Evolutionary conservation across 2,329 filamentous ascomycete species (phyloP).

Genomic region (Penicillium nordicum): DNA sequence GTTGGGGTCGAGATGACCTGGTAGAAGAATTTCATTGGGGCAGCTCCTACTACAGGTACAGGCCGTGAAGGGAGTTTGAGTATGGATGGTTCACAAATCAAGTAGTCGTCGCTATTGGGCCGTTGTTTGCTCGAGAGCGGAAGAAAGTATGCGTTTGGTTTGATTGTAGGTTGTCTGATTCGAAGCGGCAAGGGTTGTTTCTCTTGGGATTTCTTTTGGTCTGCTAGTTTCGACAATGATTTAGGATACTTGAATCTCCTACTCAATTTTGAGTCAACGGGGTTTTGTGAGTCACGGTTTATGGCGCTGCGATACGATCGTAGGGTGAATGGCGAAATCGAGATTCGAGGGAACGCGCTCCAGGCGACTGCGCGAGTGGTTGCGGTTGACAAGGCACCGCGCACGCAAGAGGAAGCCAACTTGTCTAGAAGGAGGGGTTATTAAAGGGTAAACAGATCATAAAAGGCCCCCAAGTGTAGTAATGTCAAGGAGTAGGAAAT

Average conservation of each 20-base stretch:
- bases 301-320: constrained; percentile 8
- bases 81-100: constrained; percentile 24
- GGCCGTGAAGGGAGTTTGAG: constrained; percentile 7
- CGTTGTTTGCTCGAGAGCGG: background rate
- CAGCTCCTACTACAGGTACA: background rate
- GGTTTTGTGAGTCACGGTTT: background rate
- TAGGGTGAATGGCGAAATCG: constrained; percentile 8
- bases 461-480: background rate
- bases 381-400: constrained; percentile 30
- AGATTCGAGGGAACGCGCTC: constrained; percentile 13
- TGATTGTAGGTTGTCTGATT: constrained; percentile 7
- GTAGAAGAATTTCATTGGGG: constrained; percentile 67
- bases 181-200: background rate
- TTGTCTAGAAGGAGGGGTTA: constrained; percentile 21
- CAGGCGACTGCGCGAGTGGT: constrained; percentile 24
- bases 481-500: background rate
- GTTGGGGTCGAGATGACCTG: constrained; percentile 80
- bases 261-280: background rate
- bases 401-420: constrained; percentile 36
- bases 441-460: background rate
- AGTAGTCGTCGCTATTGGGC: constrained; percentile 12
- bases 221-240: background rate
- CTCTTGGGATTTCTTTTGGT: background rate
- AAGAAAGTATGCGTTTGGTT: constrained; percentile 8
- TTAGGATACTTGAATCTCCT: background rate